Evolutionary conservation across 1,139 yeast genomes (phyloP), one percentile per base, ranked within the genome.

Genomic region (Yamadazyma buinensis): DNA sequence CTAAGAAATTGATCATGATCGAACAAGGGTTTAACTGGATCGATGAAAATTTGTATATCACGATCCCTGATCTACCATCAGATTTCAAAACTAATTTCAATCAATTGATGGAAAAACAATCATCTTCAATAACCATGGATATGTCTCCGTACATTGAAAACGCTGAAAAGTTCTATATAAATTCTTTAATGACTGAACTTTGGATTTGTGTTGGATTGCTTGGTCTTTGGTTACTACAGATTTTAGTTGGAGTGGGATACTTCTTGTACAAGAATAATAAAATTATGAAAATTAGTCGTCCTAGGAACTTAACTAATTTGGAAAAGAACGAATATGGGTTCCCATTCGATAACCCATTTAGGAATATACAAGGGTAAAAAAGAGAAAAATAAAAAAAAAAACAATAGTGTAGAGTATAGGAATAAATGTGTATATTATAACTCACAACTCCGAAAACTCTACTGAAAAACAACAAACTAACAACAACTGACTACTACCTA

Each of bases 1-100:
- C 88, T 11, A 67, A 81, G 36, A 92, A 90, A 51, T 55, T 90
- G 6, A 65, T 67, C 4, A 67, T 71, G 23, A 62, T 88, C 1
- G 84, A 84, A 44, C 52, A 69, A 17, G 97, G 95, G 0, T 56
- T 90, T 35, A 72, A 80, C 1, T 92, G 97, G 97, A 61, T 90
- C 2, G 70, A 83, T 46, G 64, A 79, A 23, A 68, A 84, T 44
- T 70, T 90, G 3, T 64, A 75, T 12, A 60, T 90, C 2, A 43
- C 61, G 0, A 52, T 90, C 1, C 96, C 97, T 0, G 49, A 14
- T 13, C 13, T 49, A 15, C 45, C 47, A 2, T 15, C 26, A 6
- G 34, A 33, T 18, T 19, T 40, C 13, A 15, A 30, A 17, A 6
- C 28, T 1, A 38, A 36, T 14, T 36, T 38, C 14, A 20, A 37